Percentiles rank a stretch among this genome's conserved stretches.
phyloP scores from a whole-genome alignment of 352 stramenopile genomes.

The Pythium insidiosum region DNA sequence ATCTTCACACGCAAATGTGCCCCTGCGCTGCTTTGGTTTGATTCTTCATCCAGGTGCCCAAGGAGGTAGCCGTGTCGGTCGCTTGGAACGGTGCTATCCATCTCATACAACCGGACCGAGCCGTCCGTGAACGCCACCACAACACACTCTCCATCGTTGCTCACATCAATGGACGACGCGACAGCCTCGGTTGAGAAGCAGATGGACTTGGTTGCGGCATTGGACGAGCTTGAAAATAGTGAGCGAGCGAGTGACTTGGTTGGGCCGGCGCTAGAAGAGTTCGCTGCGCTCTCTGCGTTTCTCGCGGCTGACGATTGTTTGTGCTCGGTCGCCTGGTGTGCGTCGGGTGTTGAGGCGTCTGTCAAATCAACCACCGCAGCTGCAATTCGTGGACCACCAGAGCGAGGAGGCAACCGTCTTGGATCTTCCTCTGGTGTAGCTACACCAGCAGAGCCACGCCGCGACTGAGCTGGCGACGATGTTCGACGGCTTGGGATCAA shows the following conservation, averaged over 20 bases:
- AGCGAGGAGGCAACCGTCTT: too few relatives aligned
- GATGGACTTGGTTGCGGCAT: slow-evolving; percentile 56
- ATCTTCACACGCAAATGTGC: slow-evolving; percentile 73
- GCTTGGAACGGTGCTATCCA: slow-evolving; percentile 78
- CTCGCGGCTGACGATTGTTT: not conserved
- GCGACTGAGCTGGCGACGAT: not conserved
- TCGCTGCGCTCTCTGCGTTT: not conserved
- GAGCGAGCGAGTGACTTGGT: slow-evolving; percentile 37
- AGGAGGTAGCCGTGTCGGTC: slow-evolving; percentile 75
- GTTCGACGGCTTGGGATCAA: not conserved
- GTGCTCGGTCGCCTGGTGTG: not conserved
- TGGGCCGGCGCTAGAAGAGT: not conserved
- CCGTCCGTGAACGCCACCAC: slow-evolving; percentile 78
- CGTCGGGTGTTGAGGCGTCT: too few relatives aligned
- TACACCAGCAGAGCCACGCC: too few relatives aligned
- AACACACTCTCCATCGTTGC: slow-evolving; percentile 69
- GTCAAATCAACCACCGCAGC: too few relatives aligned
- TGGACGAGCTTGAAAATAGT: slow-evolving; percentile 29
- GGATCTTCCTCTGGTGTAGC: too few relatives aligned
- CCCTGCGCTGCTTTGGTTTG: slow-evolving; percentile 33
- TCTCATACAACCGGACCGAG: slow-evolving; percentile 73
- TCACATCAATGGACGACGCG: slow-evolving; percentile 68
- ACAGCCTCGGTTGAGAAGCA: slow-evolving; percentile 76
- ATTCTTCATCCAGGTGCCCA: slow-evolving; percentile 74
- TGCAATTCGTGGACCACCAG: too few relatives aligned